Base-by-base conservation (phyloP, 495 filamentous ascomycete genomes). In the Endocarpon pusillum region DNA sequence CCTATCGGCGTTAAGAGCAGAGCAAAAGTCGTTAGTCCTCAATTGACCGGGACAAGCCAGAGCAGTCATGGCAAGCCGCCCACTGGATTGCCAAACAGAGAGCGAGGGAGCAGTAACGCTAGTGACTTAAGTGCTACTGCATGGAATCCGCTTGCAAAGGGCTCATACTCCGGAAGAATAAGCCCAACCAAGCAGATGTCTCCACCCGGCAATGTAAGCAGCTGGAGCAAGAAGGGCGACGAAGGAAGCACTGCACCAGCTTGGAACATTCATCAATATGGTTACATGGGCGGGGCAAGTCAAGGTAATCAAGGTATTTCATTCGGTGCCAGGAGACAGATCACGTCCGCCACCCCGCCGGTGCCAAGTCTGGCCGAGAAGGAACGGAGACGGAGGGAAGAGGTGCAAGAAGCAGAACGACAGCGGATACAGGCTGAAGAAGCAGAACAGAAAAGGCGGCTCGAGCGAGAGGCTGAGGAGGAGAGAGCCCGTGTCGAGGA, bases 251-350 rank as follows among this genome's bases (percentile, higher is more conserved):
- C 87, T 9, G 57, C 73, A 3, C 91, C 91, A 1, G 91, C 91
- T 18, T 99, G 91, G 91, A 96, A 99, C 47, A 94, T 96, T 38
- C 81, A 87, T 25, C 91, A 99, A 46, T 99, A 96, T 43, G 87
- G 89, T 7, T 96, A 94, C 54, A 89, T 96, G 81, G 91, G 91
- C 32, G 91, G 91, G 19, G 91, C 91, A 5, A 93, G 80, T 44
- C 91, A 99, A 53, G 87, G 81, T 4, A 96, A 92, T 47, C 72
- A 94, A 39, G 91, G 91, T 14, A 76, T 99, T 40, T 69, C 79
- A 4, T 99, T 94, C 51, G 91, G 91, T 33, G 81, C 73, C 16
- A 70, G 84, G 38, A 67, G 91, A 27, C 91, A 99, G 55, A 96
- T 99, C 44, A 96, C 89, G 1, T 80, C 66, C 40, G 68, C 81